Percentiles rank a stretch among this genome's conserved stretches.
phyloP scores from a whole-genome alignment of 1,139 yeast species.

The Pneumocystis murina region DNA sequence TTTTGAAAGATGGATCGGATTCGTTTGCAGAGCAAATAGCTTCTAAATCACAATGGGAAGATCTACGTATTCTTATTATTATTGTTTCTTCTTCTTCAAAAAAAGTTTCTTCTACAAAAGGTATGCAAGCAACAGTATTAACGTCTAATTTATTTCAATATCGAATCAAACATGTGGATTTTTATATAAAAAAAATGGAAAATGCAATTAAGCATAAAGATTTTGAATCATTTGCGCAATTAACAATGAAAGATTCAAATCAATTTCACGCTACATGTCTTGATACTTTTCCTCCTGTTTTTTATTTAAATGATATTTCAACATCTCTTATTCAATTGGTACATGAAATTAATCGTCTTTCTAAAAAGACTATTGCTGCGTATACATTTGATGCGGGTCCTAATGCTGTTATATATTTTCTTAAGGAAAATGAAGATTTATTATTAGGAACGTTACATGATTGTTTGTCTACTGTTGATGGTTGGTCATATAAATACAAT shows the following conservation, averaged over 20 bases:
- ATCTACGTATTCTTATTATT: slow-evolving; percentile 76
- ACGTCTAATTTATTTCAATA: slow-evolving; percentile 75
- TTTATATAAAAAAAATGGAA: slow-evolving; percentile 70
- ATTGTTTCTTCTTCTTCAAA: slow-evolving; percentile 88
- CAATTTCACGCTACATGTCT: slow-evolving; percentile 94
- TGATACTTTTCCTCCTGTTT: slow-evolving; percentile 90
- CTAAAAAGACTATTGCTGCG: slow-evolving; percentile 63
- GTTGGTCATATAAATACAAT: slow-evolving; percentile 41
- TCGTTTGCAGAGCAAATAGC: slow-evolving; percentile 89
- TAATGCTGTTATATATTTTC: slow-evolving; percentile 86
- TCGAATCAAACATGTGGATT: slow-evolving; percentile 67
- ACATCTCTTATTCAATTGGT: slow-evolving; percentile 69
- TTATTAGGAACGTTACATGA: slow-evolving; percentile 31
- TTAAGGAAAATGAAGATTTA: slow-evolving; percentile 50
- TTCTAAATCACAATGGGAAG: slow-evolving; percentile 75
- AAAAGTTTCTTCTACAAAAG: slow-evolving; percentile 86
- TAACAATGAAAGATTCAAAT: slow-evolving; percentile 92
- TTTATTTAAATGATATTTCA: slow-evolving; percentile 90
- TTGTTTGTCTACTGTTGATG: slow-evolving; percentile 42
- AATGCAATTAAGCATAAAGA: slow-evolving; percentile 53
- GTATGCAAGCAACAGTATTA: slow-evolving; percentile 88
- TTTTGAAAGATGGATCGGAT: slow-evolving; percentile 54
- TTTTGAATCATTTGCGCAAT: slow-evolving; percentile 65
- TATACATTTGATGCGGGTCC: slow-evolving; percentile 99
- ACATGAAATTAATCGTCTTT: slow-evolving; percentile 53